phyloP scores from a whole-genome alignment of 768 basidiomycete species.

The Hygrocybe punicea region DNA sequence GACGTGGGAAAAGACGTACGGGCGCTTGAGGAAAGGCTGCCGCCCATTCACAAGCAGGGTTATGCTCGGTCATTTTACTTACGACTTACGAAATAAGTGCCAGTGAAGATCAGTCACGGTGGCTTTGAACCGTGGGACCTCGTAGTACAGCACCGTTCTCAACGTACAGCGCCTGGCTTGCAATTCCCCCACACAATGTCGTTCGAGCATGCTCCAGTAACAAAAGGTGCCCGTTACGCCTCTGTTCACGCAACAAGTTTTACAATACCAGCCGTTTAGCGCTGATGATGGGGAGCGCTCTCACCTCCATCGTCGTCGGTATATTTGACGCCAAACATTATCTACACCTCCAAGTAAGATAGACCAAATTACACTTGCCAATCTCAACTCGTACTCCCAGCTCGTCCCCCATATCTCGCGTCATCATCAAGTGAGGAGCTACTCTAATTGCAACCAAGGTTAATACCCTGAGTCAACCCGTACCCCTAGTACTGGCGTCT shows the following conservation, averaged over 20 bases:
- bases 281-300: slow-evolving; percentile 67
- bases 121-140: too few species aligned
- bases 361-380: not conserved
- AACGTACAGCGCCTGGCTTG: too few species aligned
- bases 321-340: slow-evolving; percentile 88
- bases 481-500: slow-evolving; percentile 78
- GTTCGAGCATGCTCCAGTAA: slow-evolving; percentile 79
- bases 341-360: slow-evolving; percentile 70
- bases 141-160: too few species aligned
- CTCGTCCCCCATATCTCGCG: slow-evolving; percentile 87
- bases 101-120: too few species aligned
- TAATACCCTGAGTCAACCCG: not conserved
- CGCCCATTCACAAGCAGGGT: too few species aligned
- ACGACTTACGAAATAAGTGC: too few species aligned
- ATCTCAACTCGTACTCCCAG: slow-evolving; percentile 35
- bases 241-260: not conserved
- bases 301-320: slow-evolving; percentile 70
- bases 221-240: slow-evolving; percentile 56
- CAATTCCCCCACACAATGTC: slow-evolving; percentile 64
- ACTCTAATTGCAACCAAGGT: slow-evolving; percentile 2
- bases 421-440: slow-evolving; percentile 69
- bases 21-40: too few species aligned
- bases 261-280: slow-evolving; percentile 42
- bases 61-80: too few species aligned
- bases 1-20: too few species aligned